Percentiles rank a stretch among this genome's conserved stretches.
phyloP scores from a whole-genome alignment of 2,329 filamentous ascomycete genomes.

The Periconia sp. region DNA sequence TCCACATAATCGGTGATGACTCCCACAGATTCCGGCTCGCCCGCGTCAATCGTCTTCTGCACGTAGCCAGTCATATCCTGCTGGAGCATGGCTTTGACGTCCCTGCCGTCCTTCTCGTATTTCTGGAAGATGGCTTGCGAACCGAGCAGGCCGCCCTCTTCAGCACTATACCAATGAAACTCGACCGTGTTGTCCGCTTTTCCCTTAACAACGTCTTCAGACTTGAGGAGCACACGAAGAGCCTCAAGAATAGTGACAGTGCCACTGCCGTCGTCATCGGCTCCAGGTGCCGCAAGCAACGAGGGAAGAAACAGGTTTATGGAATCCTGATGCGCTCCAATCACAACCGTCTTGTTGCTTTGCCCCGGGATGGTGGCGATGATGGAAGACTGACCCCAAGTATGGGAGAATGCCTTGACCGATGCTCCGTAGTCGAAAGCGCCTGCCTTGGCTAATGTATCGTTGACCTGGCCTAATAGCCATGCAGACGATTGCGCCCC shows the following conservation, averaged over 20 bases:
- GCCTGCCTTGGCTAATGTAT: slow-evolving; percentile 70
- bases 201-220: slow-evolving; percentile 69
- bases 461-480: slow-evolving; percentile 74
- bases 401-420: slow-evolving; percentile 74
- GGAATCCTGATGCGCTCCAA: slow-evolving; percentile 80
- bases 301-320: slow-evolving; percentile 91
- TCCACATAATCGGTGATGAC: slow-evolving; percentile 94
- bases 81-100: slow-evolving; percentile 95
- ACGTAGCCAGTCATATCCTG: slow-evolving; percentile 92
- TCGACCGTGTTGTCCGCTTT: slow-evolving; percentile 84
- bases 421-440: slow-evolving; percentile 67
- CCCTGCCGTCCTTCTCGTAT: slow-evolving; percentile 71
- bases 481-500: slow-evolving; percentile 85
- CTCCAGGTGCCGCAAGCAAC: slow-evolving; percentile 80
- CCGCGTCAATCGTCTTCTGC: slow-evolving; percentile 78
- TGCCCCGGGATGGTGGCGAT: slow-evolving; percentile 89
- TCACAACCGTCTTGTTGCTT: slow-evolving; percentile 79
- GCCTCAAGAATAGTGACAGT: slow-evolving; percentile 95
- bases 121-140: slow-evolving; percentile 85
- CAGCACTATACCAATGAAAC: slow-evolving; percentile 95
- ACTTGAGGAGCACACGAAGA: slow-evolving; percentile 75
- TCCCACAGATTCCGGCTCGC: slow-evolving; percentile 81
- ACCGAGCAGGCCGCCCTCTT: slow-evolving; percentile 84
- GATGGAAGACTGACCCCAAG: slow-evolving; percentile 87
- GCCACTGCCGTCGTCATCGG: slow-evolving; percentile 93